Percentiles rank a stretch among this genome's conserved stretches.
Conservation (phyloP, 2,329 filamentous ascomycete genomes). For the Aspergillus eucalypticola region DNA sequence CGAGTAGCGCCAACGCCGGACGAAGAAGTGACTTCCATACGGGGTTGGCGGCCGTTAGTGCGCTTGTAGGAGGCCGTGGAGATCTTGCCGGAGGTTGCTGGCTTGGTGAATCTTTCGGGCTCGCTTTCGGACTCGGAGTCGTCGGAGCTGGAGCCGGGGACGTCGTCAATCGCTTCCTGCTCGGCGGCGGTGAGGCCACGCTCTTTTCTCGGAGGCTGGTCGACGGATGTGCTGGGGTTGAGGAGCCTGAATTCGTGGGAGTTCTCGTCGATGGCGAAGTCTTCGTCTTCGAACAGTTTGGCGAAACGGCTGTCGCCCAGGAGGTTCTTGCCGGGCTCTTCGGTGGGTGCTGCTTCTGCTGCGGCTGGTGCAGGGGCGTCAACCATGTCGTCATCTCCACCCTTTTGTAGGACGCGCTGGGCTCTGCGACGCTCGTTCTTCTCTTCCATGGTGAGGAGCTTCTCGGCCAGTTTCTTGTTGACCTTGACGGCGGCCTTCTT, state of each 20-base stretch:
- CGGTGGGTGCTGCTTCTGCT: slow-evolving; percentile 10
- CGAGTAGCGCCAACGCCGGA: slow-evolving; percentile 45
- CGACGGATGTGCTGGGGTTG: slow-evolving; percentile 75
- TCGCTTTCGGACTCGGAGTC: slow-evolving; percentile 38
- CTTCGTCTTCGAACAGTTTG: slow-evolving; percentile 86
- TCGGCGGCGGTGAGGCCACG: slow-evolving; percentile 63
- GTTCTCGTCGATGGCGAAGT: slow-evolving; percentile 87
- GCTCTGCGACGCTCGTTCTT: slow-evolving; percentile 51
- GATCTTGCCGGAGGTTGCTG: slow-evolving; percentile 44
- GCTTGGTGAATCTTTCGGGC: slow-evolving; percentile 28
- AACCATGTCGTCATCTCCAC: slow-evolving; percentile 53
- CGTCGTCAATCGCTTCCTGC: slow-evolving; percentile 59
- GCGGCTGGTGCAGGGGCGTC: slow-evolving; percentile 27
- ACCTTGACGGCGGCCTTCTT: slow-evolving; percentile 92
- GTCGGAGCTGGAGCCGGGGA: slow-evolving; percentile 44
- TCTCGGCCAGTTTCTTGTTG: slow-evolving; percentile 69
- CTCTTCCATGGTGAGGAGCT: slow-evolving; percentile 61
- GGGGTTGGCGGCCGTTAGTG: slow-evolving; percentile 52
- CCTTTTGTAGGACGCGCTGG: slow-evolving; percentile 53
- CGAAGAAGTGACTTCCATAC: slow-evolving; percentile 61
- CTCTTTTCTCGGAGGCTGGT: slow-evolving; percentile 36
- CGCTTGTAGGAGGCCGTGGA: slow-evolving; percentile 58
- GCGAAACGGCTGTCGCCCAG: slow-evolving; percentile 85
- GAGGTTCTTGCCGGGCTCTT: slow-evolving; percentile 58
- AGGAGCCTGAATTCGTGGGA: slow-evolving; percentile 83